Evolutionary conservation across 2,329 filamentous ascomycete species (phyloP), one percentile per base, ranked within the genome.

Genomic region (Neurospora crassa): DNA sequence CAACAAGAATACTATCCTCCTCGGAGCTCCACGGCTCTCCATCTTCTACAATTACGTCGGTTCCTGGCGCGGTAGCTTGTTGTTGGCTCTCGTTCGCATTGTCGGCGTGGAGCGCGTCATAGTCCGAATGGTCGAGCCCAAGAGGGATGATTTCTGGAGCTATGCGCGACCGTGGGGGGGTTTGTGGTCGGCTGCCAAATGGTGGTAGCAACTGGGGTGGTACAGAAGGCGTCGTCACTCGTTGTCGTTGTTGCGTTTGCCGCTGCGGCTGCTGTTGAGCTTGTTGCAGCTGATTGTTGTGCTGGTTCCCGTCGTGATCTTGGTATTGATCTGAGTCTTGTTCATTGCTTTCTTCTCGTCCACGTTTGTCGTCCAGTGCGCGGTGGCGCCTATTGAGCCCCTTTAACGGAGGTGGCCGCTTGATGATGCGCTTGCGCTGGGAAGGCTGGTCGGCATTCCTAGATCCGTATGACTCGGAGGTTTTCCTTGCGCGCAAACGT

Each of bases 1-100:
- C 88, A n/a, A 91, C 87, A 1, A 91, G 82, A 71, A 90, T 83
- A 71, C 88, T 83, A 78, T 91, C 89, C 73, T 91, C 88, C 74
- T 91, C 89, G 2, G 83, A 82, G 72, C 84, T 89, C 89, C 89
- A 91, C 47, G 81, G 80, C 71, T 83, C 81, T 70, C 82, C 83
- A 72, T 85, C 80, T 69, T 84, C 84, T 40, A 80, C 76, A 41
- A 84, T 82, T 18, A 84, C 78, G 45, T 83, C 81, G 1, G 80
- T 80, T 70, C 81, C 81, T 24, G 75, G 63, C 24, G 41, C 37
- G 42, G 41, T 37, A 12, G 45, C 67, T 63, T 34, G 53, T 20
- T 47, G 43, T 37, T 63, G 53, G 53, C 53, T 29, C 16, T 34
- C 53, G 6, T 45, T 73, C 71, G 69, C 72, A 63, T 69, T 73